Evolutionary conservation across 352 stramenopile genomes (phyloP), one percentile per base, ranked within the genome.

Genomic region (Phytophthora pluvialis): DNA sequence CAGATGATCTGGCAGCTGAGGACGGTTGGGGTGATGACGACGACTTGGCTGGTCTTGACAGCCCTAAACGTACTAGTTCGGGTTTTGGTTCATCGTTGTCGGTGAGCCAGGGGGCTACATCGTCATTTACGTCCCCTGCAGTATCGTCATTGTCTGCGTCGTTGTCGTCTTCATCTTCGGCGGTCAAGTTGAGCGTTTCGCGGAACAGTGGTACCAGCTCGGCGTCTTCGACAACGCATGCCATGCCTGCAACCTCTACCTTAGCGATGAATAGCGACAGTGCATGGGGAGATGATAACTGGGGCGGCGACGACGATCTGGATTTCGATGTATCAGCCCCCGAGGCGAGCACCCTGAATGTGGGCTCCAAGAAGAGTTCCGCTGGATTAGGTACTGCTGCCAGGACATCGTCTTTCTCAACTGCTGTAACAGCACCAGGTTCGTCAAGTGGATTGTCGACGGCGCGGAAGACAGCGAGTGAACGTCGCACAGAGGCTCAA

Each of bases 11-110:
- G 21, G 66, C 73, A 16, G 73, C 80, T 54, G 81, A 72, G 15
- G 77, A 90, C 9, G 83, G 86, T 18, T 91, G 81, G 83, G 81
- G 80, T 25, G 74, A 89, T 15, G 78, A 89, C 16, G 74, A 87
- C 33, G 78, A 89, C 43, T 64, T 91, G 51, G 83, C 88, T 50
- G 63, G 61, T 6, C 45, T 90, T 25, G 62, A 76, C 35, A 85
- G 72, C 50, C 72, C 76, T 4, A 81, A 85, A 33, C 49, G 59
- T 31, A 61, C 70, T 6, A 69, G 42, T 45, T 71, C 49, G 10
- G 45, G 31, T 12, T 79, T 75, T 58, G 33, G 54, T 21, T 70
- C 73, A n/a, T 72, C 72, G 15, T 45, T 78, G 25, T 76, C 62
- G 1, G 54, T 63, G n/a, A 73, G 63, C 28, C 64, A 55, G 50